phyloP scores from a whole-genome alignment of 2,329 filamentous ascomycete genomes.

The Myotisia sp. region DNA sequence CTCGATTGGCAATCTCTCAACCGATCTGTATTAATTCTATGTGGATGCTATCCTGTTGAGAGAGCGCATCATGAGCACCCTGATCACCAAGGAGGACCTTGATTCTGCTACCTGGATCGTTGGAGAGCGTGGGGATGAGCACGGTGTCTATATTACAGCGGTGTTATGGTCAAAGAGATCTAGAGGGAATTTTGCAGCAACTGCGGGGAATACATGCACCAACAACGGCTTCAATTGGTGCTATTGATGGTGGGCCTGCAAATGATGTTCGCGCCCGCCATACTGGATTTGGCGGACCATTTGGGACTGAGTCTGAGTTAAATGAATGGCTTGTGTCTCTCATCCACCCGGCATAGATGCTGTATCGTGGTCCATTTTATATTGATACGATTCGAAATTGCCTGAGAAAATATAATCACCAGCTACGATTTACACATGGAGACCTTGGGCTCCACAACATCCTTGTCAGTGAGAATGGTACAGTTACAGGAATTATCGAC shows the following conservation, averaged over 20 bases:
- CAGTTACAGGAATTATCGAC: slow-evolving; percentile 19
- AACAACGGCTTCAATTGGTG: slow-evolving; percentile 7
- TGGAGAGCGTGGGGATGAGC: slow-evolving; percentile 11
- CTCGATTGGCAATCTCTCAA: no score
- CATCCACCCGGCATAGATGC: slow-evolving; percentile 11
- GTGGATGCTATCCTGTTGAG: no score
- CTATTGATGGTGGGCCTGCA: slow-evolving; percentile 12
- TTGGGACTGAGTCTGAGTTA: slow-evolving; percentile 16
- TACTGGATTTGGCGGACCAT: slow-evolving; percentile 15
- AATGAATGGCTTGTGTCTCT: slow-evolving; percentile 15
- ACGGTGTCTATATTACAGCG: slow-evolving; percentile 13
- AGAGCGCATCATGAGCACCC: slow-evolving; percentile 1
- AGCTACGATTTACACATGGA: slow-evolving; percentile 18
- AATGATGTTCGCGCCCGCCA: slow-evolving; percentile 13
- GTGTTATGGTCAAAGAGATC: slow-evolving; percentile 11
- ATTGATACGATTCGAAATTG: slow-evolving; percentile 8
- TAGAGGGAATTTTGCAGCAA: slow-evolving; percentile 11
- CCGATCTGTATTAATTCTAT: no score
- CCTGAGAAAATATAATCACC: slow-evolving; percentile 11
- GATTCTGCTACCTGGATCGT: slow-evolving; percentile 9
- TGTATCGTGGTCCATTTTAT: slow-evolving; percentile 11
- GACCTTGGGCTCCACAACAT: slow-evolving; percentile 20
- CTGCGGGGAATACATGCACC: slow-evolving; percentile 19
- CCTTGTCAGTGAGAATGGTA: slow-evolving; percentile 12
- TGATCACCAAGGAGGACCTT: slow-evolving; percentile 7